Evolutionary conservation across 2,329 filamentous ascomycete species (phyloP).

Genomic region (Apiospora arundinis): DNA sequence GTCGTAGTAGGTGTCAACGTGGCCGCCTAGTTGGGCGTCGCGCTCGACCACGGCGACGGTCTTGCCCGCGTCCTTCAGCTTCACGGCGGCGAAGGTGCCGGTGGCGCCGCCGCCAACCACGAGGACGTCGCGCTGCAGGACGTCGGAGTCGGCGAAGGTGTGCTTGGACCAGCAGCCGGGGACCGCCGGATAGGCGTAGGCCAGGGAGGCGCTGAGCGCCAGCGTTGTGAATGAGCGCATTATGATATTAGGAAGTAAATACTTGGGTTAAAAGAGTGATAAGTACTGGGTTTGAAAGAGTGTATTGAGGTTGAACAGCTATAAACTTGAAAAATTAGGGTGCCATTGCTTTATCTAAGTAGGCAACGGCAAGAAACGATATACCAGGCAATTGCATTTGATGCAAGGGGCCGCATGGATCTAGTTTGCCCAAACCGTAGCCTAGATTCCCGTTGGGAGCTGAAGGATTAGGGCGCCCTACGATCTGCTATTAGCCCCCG

Average conservation of each 20-base stretch:
- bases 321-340: neutral
- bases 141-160: neutral
- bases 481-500: too few relatives aligned
- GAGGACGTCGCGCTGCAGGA: conserved; percentile 24
- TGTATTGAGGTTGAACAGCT: neutral
- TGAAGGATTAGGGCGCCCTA: neutral
- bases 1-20: conserved; percentile 54
- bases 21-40: conserved; percentile 45
- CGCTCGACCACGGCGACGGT: conserved; percentile 46
- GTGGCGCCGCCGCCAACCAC: conserved; percentile 49
- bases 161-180: conserved; percentile 18
- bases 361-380: too few relatives aligned
- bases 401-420: neutral
- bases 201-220: conserved; percentile 13
- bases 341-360: neutral
- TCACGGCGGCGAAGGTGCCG: conserved; percentile 46
- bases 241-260: neutral
- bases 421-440: neutral
- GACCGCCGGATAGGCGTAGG: neutral
- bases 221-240: neutral
- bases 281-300: neutral
- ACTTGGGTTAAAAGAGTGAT: neutral
- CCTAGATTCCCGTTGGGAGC: neutral
- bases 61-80: conserved; percentile 42
- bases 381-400: neutral